phyloP scores from a whole-genome alignment of 1,139 yeast genomes.

The Saccharomyces hybrid region DNA sequence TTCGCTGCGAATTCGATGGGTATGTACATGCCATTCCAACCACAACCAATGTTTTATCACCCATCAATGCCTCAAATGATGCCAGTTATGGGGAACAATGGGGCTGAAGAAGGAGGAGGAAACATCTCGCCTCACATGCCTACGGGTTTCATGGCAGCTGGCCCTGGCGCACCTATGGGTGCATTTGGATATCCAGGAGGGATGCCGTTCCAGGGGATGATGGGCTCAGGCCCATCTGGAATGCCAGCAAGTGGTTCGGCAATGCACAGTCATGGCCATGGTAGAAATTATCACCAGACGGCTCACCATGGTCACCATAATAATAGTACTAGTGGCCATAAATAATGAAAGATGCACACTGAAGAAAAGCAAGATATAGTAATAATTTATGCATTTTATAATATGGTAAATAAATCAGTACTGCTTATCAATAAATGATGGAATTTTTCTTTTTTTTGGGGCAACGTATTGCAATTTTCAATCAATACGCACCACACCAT shows the following conservation, averaged over 20 bases:
- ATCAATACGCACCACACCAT: neutral
- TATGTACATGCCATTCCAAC: conserved; percentile 32
- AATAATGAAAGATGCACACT: neutral
- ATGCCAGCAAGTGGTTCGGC: conserved; percentile 7
- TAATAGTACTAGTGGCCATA: conserved; percentile 10
- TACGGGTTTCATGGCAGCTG: conserved; percentile 23
- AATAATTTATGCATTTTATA: neutral
- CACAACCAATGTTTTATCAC: conserved; percentile 30
- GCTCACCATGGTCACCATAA: conserved; percentile 12
- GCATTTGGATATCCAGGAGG: conserved; percentile 27
- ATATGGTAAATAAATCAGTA: neutral
- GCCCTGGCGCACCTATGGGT: conserved; percentile 19
- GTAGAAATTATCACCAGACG: conserved; percentile 16
- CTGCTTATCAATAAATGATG: neutral
- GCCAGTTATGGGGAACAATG: conserved; percentile 22
- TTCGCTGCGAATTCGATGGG: conserved; percentile 20
- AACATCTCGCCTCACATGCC: conserved; percentile 24
- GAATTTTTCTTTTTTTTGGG: neutral
- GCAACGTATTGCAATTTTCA: neutral
- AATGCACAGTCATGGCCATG: conserved; percentile 14
- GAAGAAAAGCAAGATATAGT: neutral
- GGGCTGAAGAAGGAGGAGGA: conserved; percentile 1
- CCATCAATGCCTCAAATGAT: conserved; percentile 29
- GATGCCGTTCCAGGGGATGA: conserved; percentile 25
- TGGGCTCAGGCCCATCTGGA: conserved; percentile 12